Evolutionary conservation across 345 rosid genomes (phyloP).

Genomic region (Salix arbutifolia): DNA sequence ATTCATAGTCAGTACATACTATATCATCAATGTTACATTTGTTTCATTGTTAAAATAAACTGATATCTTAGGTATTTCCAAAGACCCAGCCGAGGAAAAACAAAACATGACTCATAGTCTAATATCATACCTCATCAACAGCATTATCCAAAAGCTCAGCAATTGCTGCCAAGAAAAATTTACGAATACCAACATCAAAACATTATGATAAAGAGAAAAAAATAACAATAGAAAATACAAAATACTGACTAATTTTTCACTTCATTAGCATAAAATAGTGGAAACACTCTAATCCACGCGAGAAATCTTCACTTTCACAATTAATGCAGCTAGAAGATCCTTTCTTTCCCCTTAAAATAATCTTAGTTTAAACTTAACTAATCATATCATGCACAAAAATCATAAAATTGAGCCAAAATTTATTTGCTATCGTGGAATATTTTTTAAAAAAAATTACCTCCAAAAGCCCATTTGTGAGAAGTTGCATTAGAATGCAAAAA

Average conservation of each 20-base stretch:
- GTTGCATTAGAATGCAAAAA: slow-evolving; percentile 98
- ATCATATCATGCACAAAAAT: not conserved
- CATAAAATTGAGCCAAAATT: not conserved
- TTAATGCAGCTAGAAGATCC: not conserved
- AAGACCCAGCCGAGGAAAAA: not conserved
- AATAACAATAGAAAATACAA: not conserved
- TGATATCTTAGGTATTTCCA: not conserved
- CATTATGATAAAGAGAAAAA: not conserved
- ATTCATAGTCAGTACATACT: not conserved
- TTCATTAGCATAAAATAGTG: not conserved
- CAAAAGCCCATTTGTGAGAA: slow-evolving; percentile 99
- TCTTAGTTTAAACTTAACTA: not conserved
- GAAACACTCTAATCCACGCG: not conserved
- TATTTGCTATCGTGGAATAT: not conserved
- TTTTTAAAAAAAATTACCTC: slow-evolving; percentile 44
- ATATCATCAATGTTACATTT: not conserved
- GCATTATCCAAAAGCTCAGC: slow-evolving; percentile 97
- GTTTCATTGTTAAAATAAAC: not conserved
- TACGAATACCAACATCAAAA: not conserved
- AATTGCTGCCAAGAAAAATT: slow-evolving; percentile 57
- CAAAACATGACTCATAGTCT: not conserved
- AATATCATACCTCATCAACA: slow-evolving; percentile 71
- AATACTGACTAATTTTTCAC: not conserved
- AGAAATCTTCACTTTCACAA: not conserved
- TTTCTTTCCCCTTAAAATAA: not conserved